Evolutionary conservation across 176 grass and related monocot genomes (phyloP).

Genomic region (Musa schizocarpa): DNA sequence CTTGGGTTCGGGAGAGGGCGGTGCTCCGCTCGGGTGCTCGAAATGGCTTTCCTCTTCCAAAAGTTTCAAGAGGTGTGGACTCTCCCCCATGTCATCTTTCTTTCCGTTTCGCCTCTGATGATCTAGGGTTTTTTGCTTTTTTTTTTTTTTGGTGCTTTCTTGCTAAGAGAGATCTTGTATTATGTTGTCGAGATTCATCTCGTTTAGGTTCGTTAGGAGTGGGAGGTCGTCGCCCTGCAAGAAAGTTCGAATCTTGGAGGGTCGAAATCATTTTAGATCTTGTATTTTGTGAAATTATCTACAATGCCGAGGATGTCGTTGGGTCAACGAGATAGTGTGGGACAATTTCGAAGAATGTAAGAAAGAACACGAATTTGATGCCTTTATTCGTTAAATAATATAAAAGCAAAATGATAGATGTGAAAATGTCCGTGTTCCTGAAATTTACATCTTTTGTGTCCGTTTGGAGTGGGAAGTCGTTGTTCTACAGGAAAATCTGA

Average conservation of each 20-base stretch:
- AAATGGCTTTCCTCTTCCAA: conserved; percentile 19
- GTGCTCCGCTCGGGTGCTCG: not conserved
- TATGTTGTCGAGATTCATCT: not conserved
- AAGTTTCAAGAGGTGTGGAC: conserved; percentile 9
- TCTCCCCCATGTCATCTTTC: not conserved
- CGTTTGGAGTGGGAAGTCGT: too few relatives aligned
- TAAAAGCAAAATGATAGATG: too few relatives aligned
- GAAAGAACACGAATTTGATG: too few relatives aligned
- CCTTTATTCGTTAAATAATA: too few relatives aligned
- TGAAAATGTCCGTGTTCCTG: too few relatives aligned
- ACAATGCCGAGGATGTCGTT: too few relatives aligned
- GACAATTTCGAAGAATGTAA: too few relatives aligned
- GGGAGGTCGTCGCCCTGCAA: not conserved
- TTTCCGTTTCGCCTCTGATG: not conserved
- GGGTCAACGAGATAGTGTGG: too few relatives aligned
- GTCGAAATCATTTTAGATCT: not conserved
- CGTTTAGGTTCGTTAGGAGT: not conserved
- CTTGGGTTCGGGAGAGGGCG: not conserved
- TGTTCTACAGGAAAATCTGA: too few relatives aligned
- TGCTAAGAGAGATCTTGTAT: too few relatives aligned
- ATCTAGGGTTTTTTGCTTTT: not conserved
- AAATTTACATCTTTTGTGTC: too few relatives aligned
- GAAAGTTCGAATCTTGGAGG: not conserved
- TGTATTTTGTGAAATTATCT: too few relatives aligned
- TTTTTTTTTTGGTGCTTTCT: not conserved